Conservation (phyloP, 805 yeast species). For the Lipomyces yamadae region DNA sequence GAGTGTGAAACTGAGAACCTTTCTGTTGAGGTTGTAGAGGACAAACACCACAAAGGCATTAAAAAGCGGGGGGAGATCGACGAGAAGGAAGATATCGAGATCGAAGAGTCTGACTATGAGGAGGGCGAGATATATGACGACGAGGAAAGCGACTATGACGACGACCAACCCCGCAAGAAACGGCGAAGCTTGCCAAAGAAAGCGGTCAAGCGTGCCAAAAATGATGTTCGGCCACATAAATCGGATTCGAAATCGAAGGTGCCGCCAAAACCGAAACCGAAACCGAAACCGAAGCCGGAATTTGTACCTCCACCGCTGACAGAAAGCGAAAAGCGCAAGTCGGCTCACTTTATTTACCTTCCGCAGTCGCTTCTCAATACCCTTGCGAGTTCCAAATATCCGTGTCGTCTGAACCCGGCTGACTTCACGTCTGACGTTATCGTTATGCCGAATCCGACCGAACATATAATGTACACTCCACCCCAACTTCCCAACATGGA, state of each 20-base stretch:
- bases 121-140: neutral
- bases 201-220: neutral
- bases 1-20: neutral
- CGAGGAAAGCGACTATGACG: neutral
- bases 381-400: neutral
- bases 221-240: neutral
- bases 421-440: neutral
- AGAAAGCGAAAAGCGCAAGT: neutral
- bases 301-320: neutral
- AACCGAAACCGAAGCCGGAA: neutral
- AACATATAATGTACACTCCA: neutral
- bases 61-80: neutral
- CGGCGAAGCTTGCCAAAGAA: slow-evolving; percentile 1
- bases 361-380: neutral
- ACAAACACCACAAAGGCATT: neutral
- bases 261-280: neutral
- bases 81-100: neutral
- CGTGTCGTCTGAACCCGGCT: neutral
- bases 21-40: neutral
- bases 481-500: neutral
- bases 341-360: neutral
- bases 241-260: neutral
- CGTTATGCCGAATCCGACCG: neutral
- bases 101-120: neutral
- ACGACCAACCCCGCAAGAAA: neutral